Conservation (phyloP, 2,329 filamentous ascomycete species). For the Neonectria magnoliae region DNA sequence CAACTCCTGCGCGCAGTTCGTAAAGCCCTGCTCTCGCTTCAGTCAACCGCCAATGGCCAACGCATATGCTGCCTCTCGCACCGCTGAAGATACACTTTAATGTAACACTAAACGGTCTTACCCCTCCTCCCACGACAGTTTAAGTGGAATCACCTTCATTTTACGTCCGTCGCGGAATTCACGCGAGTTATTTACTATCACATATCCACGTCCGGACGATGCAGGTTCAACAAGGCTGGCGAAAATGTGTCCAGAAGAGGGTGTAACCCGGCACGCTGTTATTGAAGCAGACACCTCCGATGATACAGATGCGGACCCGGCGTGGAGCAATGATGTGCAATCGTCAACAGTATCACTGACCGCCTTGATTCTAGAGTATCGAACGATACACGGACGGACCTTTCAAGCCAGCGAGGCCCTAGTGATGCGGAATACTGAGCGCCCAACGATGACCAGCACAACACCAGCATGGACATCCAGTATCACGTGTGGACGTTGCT, state of each 20-base stretch:
- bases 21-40: background rate
- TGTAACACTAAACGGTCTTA: background rate
- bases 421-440: conserved; percentile 23
- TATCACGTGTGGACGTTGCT: conserved; percentile 19
- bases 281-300: conserved; percentile 2
- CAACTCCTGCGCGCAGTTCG: background rate
- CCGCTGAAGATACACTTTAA: background rate
- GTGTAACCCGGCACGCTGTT: background rate
- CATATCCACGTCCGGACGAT: background rate
- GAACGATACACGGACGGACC: conserved; percentile 19
- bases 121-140: background rate
- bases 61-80: background rate
- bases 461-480: conserved; percentile 20
- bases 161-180: too few species aligned
- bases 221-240: background rate
- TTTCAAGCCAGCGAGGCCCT: conserved; percentile 20
- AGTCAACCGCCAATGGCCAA: background rate
- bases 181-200: background rate
- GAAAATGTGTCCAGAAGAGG: background rate
- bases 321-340: background rate
- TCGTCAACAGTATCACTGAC: conserved; percentile 22
- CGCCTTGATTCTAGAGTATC: conserved; percentile 23
- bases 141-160: background rate
- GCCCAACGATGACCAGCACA: conserved; percentile 19
- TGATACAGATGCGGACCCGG: conserved; percentile 12